Evolutionary conservation across 2,329 filamentous ascomycete species (phyloP).

Genomic region (Diaporthe ampelina): DNA sequence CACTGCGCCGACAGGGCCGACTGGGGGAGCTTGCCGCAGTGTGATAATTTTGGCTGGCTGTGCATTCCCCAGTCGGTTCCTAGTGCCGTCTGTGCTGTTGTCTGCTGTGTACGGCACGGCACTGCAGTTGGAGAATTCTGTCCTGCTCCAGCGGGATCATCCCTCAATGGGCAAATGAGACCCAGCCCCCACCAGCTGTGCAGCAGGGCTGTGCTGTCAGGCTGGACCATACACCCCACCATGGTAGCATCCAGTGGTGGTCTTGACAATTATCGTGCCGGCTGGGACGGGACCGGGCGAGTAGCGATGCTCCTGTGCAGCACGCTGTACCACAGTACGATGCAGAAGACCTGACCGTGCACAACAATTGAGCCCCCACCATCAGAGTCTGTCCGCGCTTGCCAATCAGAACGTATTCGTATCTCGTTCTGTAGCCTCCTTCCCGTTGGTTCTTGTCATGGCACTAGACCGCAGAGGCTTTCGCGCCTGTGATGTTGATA

Average conservation of each 20-base stretch:
- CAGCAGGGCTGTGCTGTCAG: conserved; percentile 31
- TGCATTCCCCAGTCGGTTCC: conserved; percentile 21
- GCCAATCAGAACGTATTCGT: conserved; percentile 9
- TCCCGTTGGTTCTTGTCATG: background rate
- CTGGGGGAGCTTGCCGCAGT: conserved; percentile 14
- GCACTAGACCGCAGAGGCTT: background rate
- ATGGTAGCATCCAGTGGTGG: conserved; percentile 1
- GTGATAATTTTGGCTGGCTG: conserved; percentile 20
- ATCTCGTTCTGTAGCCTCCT: conserved; percentile 16
- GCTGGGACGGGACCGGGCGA: background rate
- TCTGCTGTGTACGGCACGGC: background rate
- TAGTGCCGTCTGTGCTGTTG: conserved; percentile 28
- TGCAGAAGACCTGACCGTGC: background rate
- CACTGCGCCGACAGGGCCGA: background rate
- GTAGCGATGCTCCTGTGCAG: background rate
- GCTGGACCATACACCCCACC: conserved; percentile 15
- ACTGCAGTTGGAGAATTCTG: background rate
- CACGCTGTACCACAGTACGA: background rate
- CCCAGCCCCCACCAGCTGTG: conserved; percentile 4
- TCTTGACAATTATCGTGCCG: conserved; percentile 14
- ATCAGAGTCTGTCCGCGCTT: background rate
- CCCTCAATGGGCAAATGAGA: background rate
- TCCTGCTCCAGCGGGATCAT: conserved; percentile 9
- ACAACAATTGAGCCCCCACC: background rate
- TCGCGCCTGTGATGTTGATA: background rate